Percentiles rank a stretch among this genome's conserved stretches.
phyloP scores from a whole-genome alignment of 2,329 filamentous ascomycete genomes.

The Aspergillus floridensis region DNA sequence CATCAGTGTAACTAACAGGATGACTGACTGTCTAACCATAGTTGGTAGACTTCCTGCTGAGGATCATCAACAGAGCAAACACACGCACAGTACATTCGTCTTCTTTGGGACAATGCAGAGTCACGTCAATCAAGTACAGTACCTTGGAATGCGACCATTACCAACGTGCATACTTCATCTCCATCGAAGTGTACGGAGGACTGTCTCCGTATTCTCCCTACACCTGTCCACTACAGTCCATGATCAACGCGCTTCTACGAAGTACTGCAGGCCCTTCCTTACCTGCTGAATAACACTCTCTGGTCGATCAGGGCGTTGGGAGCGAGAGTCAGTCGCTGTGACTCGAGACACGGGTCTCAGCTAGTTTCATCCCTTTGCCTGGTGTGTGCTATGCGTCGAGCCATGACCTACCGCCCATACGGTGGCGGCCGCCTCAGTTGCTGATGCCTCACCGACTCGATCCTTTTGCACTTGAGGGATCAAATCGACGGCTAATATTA shows the following conservation, averaged over 20 bases:
- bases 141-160: constrained; percentile 16
- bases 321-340: not conserved
- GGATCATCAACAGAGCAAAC: not conserved
- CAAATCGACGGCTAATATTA: not conserved
- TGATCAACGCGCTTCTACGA: not conserved
- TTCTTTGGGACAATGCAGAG: not conserved
- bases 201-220: not conserved
- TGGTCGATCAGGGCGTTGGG: not conserved
- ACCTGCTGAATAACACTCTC: constrained; percentile 4
- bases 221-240: not conserved
- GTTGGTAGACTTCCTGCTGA: not conserved
- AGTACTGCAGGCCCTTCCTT: constrained; percentile 9
- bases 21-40: not conserved
- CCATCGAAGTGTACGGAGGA: not conserved
- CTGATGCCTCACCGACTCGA: not conserved
- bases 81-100: not conserved
- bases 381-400: not conserved
- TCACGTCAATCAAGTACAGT: not conserved
- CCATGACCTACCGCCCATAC: not conserved
- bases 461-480: not conserved
- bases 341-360: not conserved
- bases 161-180: constrained; percentile 8
- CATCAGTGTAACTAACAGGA: constrained; percentile 2
- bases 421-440: not conserved
- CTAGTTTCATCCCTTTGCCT: not conserved